phyloP scores from a whole-genome alignment of 176 grass and related monocot species.

The Aegilops longissima region DNA sequence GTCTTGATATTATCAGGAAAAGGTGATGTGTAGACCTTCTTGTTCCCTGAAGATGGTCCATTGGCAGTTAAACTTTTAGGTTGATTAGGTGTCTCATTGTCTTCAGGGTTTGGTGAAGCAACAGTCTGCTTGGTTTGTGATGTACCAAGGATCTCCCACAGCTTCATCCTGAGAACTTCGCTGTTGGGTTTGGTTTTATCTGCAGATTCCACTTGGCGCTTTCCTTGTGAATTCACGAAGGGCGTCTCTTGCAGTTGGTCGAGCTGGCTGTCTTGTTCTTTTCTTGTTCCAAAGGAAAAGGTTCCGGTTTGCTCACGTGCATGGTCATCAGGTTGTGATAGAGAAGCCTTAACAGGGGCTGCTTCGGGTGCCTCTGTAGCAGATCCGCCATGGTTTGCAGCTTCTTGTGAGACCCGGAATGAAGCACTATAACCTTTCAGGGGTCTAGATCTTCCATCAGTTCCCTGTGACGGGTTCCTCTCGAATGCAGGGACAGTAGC shows the following conservation, averaged over 20 bases:
- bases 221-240: conserved; percentile 47
- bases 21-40: conserved; percentile 48
- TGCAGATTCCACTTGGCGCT: conserved; percentile 10
- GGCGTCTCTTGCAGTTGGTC: conserved; percentile 35
- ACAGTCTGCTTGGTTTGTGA: conserved; percentile 68
- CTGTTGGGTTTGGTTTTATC: conserved; percentile 49
- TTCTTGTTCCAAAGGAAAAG: conserved; percentile 48
- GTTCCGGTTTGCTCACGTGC: conserved; percentile 38
- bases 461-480: conserved; percentile 43
- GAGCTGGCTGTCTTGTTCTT: conserved; percentile 39
- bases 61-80: conserved; percentile 45
- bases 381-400: conserved; percentile 35
- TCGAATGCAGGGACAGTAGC: conserved; percentile 26
- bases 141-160: conserved; percentile 88
- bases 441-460: conserved; percentile 39
- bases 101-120: conserved; percentile 37
- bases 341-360: conserved; percentile 39
- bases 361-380: conserved; percentile 46
- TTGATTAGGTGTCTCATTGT: conserved; percentile 26
- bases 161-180: conserved; percentile 64
- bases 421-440: conserved; percentile 36
- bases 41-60: conserved; percentile 46
- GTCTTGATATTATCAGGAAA: conserved; percentile 52
- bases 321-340: conserved; percentile 39
- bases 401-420: conserved; percentile 37